Percentiles rank a stretch among this genome's conserved stretches.
Evolutionary conservation across 495 filamentous ascomycete genomes (phyloP).

Genomic region (Talaromyces borbonicus): DNA sequence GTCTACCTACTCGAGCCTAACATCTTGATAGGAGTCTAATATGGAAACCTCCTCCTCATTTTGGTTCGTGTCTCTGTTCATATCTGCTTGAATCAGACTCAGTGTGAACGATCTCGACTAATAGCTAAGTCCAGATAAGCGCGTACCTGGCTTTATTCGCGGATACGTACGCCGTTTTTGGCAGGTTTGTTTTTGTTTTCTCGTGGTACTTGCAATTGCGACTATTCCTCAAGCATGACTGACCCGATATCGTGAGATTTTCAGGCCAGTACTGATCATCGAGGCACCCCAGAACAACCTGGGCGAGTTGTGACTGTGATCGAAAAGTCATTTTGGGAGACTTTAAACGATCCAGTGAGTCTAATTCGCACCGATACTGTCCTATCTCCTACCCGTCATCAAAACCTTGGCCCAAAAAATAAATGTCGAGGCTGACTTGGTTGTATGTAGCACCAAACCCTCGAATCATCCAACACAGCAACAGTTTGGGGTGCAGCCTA

Average conservation of each 20-base stretch:
- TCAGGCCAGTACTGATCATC: conserved; percentile 66
- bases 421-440: background rate
- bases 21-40: conserved; percentile 66
- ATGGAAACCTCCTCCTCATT: conserved; percentile 96
- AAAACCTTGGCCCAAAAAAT: background rate
- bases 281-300: conserved; percentile 77
- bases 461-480: conserved; percentile 37
- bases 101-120: background rate
- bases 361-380: no score
- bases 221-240: background rate
- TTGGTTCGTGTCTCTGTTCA: conserved; percentile 48
- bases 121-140: conserved; percentile 48
- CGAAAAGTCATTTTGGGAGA: conserved; percentile 68
- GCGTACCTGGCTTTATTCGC: conserved; percentile 83
- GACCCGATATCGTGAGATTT: background rate
- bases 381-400: no score
- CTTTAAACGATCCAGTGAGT: conserved; percentile 52
- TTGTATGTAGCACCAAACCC: conserved; percentile 19
- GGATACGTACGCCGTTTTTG: conserved; percentile 96
- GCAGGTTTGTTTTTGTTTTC: conserved; percentile 59
- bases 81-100: background rate
- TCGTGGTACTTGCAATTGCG: conserved; percentile 25
- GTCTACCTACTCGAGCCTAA: background rate
- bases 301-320: conserved; percentile 94
- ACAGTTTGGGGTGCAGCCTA: conserved; percentile 91